Evolutionary conservation across 805 yeast genomes (phyloP).

Genomic region (Barnettozyma siamensis): DNA sequence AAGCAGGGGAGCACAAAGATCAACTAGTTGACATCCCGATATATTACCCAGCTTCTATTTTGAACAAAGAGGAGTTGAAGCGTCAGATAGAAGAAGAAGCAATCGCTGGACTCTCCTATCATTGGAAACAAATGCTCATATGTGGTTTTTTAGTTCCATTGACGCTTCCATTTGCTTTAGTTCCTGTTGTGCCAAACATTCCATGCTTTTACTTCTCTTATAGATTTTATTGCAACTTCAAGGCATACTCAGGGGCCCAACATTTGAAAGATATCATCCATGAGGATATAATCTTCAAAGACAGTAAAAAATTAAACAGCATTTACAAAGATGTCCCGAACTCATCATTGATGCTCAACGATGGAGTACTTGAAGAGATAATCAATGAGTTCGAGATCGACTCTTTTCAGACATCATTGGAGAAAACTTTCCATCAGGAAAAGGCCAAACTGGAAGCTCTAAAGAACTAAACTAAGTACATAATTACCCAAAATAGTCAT

Average conservation of each 20-base stretch:
- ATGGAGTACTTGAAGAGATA: conserved; percentile 40
- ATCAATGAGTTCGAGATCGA: conserved; percentile 40
- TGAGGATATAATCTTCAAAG: conserved; percentile 29
- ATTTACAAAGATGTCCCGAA: conserved; percentile 15
- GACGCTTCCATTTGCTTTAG: conserved; percentile 69
- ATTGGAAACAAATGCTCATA: conserved; percentile 46
- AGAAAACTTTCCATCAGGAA: conserved; percentile 53
- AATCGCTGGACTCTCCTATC: conserved; percentile 41
- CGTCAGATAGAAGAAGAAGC: conserved; percentile 40
- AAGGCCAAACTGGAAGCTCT: conserved; percentile 9
- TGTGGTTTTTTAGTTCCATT: conserved; percentile 65
- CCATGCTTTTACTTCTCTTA: conserved; percentile 86
- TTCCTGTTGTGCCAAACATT: conserved; percentile 86
- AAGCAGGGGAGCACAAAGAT: conserved; percentile 22
- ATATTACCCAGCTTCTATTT: conserved; percentile 42
- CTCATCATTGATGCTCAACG: conserved; percentile 34
- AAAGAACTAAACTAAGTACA: background rate
- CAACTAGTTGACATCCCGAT: conserved; percentile 33
- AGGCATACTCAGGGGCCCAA: conserved; percentile 68
- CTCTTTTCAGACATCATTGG: conserved; percentile 38
- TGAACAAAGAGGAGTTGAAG: conserved; percentile 26
- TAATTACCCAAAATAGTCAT: no score
- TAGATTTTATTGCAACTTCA: conserved; percentile 77
- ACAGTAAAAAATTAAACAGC: conserved; percentile 29
- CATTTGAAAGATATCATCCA: conserved; percentile 58